Evolutionary conservation across 108 stramenopile genomes (phyloP), one percentile per base, ranked within the genome.

Genomic region (Skeletonema tropicum): DNA sequence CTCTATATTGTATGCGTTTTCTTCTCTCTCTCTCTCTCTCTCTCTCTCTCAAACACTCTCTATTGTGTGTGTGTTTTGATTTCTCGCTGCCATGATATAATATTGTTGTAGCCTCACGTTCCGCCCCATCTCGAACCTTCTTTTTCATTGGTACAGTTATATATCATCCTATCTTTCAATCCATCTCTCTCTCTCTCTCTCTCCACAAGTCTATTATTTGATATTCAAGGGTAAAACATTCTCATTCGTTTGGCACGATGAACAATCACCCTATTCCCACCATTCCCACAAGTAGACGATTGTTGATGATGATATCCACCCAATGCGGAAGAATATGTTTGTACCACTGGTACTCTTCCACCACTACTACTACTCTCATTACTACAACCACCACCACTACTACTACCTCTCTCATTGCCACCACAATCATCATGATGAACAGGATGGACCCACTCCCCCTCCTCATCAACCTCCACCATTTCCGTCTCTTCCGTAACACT

Each of bases 151-250:
- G 26, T 29, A 29, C 26, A 11, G 11, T 39, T 6, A 9, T 9
- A 38, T 9, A 38, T 38, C 36, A 39, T 39, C 38, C 5, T 36
- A 32, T 32, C 33, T 39, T 39, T 39, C 38, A 12, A 39, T 39
- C 38, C 38, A 39, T 45, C 15, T 15, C 15, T 15, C 14, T 45
- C 3, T n/a, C 42, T n/a, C 3, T 45, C 15, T 45, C 3, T 45
- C 15, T 35, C 32, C 4, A 7, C 38, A 39, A 39, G 38, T 45
- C 42, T 45, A 29, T 29, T 2, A 29, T 29, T 2, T 29, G 2
- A 5, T n/a, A n/a, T 45, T 82, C 73, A 83, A 1, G 78, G 68
- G 70, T 75, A 83, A 63, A 74, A 75, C 82, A 79, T 83, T 59
- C 82, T 74, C 73, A 79, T 70, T 45, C 80, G 68, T 66, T 81